Conservation (phyloP, 352 stramenopile genomes). For the Globisporangium polare region DNA sequence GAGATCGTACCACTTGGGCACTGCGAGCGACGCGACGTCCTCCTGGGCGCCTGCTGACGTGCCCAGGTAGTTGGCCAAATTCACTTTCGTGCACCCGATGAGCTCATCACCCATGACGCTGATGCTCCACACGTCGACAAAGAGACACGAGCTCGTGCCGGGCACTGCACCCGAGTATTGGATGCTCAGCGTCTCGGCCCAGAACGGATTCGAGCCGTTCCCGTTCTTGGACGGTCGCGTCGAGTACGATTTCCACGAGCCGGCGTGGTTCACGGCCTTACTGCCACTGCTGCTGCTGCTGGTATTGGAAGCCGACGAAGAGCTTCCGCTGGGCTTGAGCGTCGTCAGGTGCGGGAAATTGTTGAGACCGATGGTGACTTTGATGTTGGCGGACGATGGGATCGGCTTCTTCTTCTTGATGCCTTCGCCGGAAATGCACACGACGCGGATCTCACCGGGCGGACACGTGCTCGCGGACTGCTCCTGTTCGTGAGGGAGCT, state of each 20-base stretch:
- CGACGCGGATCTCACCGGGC: constrained; percentile 74
- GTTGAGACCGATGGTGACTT: constrained; percentile 67
- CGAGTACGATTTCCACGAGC: constrained; percentile 60
- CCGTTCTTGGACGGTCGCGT: constrained; percentile 56
- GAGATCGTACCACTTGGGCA: constrained; percentile 79
- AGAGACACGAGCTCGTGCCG: constrained; percentile 68
- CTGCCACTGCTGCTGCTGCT: constrained; percentile 15
- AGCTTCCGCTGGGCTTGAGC: constrained; percentile 25
- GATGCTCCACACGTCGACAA: constrained; percentile 71
- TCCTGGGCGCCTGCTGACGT: constrained; percentile 58
- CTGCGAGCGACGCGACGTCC: constrained; percentile 58
- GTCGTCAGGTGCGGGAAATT: constrained; percentile 64
- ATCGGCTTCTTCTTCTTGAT: constrained; percentile 50
- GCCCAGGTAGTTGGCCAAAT: constrained; percentile 65
- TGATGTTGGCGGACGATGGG: constrained; percentile 35
- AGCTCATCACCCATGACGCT: constrained; percentile 80
- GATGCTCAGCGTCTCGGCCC: constrained; percentile 73
- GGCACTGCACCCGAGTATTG: constrained; percentile 76
- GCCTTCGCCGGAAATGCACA: constrained; percentile 67
- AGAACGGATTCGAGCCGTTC: constrained; percentile 52
- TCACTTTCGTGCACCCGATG: constrained; percentile 71
- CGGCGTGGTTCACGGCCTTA: constrained; percentile 46
- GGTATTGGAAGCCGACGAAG: constrained; percentile 4
- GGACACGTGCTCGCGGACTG: constrained; percentile 55
- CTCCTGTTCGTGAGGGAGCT: constrained; percentile 64